Base-by-base conservation (phyloP, 2,329 filamentous ascomycete genomes). In the Apiospora phragmitis region DNA sequence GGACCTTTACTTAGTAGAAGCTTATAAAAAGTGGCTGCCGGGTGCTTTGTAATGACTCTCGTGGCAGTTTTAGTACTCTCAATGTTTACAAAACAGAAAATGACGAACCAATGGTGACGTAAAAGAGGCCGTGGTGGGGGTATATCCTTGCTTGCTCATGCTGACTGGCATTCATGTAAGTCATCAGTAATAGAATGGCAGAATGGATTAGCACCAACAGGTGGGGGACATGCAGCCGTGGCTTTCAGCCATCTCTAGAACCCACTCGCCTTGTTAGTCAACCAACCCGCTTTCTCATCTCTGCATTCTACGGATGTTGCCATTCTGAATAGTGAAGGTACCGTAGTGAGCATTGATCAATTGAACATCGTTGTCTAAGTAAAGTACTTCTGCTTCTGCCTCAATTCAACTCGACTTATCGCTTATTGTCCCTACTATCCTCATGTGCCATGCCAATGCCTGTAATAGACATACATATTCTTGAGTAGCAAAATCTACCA, bases 11-110 rank as follows among this genome's bases (percentile, higher is more conserved):
- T 21, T n/a, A 51, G 24, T 26, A 16, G 24, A 59, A 21, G 29
- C 51, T 35, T 59, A 59, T 21, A 14, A 29, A 24, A 32, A 29
- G 12, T 55, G 49, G 49, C 49, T 65, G 59, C 26, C 51, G 38
- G 38, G 35, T 59, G 71, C 71, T 75, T 75, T 75, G 73, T 75
- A 71, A 75, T 71, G n/a, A 45, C n/a, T 32, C 69, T 35, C 3
- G 51, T 16, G 32, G 7, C 29, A 18, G 3, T 18, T 35, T 32
- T 2, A 21, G 51, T 55, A 21, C 26, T 32, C 14, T 5, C 16
- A 21, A 35, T 59, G 29, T 59, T 59, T 59, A 59, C 51, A 32
- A 59, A 59, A 35, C 51, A 35, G 29, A 59, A 59, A 35, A 59
- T 35, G 51, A 16, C 51, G 51, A 32, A 41, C 71, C 65, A 72